phyloP scores from a whole-genome alignment of 2,329 filamentous ascomycete genomes.

The Sarocladium oryzae region DNA sequence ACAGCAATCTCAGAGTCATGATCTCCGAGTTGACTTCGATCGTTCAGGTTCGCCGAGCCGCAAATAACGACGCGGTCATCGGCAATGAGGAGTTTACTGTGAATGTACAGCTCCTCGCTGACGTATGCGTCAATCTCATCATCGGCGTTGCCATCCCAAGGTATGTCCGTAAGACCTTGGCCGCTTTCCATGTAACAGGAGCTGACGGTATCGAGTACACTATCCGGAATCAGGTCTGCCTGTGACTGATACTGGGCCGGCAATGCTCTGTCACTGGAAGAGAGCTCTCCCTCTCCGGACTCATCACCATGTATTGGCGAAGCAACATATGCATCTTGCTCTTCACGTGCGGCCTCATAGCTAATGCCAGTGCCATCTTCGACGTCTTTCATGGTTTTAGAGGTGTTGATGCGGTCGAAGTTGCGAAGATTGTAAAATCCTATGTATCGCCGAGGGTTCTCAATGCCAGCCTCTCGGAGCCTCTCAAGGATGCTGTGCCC shows the following conservation, averaged over 20 bases:
- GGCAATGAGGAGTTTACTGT: slow-evolving; percentile 69
- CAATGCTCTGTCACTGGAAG: slow-evolving; percentile 26
- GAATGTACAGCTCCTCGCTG: slow-evolving; percentile 56
- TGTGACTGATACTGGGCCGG: slow-evolving; percentile 67
- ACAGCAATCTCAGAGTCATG: slow-evolving; percentile 91
- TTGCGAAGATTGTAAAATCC: slow-evolving; percentile 80
- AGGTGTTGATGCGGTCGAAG: slow-evolving; percentile 76
- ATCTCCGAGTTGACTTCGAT: slow-evolving; percentile 68
- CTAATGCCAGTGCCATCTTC: slow-evolving; percentile 58
- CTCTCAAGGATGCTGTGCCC: slow-evolving; percentile 72
- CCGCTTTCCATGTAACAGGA: slow-evolving; percentile 79
- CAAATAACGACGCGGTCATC: slow-evolving; percentile 79
- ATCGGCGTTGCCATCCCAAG: slow-evolving; percentile 49
- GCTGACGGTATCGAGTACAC: slow-evolving; percentile 68
- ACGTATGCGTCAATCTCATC: slow-evolving; percentile 56
- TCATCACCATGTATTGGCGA: slow-evolving; percentile 29
- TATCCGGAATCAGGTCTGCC: slow-evolving; percentile 46
- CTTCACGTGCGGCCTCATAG: slow-evolving; percentile 60
- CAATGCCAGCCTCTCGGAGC: slow-evolving; percentile 61
- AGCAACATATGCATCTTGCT: slow-evolving; percentile 54
- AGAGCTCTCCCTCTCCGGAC: slow-evolving; percentile 21
- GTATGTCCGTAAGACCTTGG: slow-evolving; percentile 54
- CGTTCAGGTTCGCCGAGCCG: slow-evolving; percentile 57
- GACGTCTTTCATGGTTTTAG: slow-evolving; percentile 51
- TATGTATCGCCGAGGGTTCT: slow-evolving; percentile 65